These are phyloP conservation scores for Alloteropsis semialata DNA, from an alignment of 176 grass and related monocot species.

Conservation along the genomic window DNA sequence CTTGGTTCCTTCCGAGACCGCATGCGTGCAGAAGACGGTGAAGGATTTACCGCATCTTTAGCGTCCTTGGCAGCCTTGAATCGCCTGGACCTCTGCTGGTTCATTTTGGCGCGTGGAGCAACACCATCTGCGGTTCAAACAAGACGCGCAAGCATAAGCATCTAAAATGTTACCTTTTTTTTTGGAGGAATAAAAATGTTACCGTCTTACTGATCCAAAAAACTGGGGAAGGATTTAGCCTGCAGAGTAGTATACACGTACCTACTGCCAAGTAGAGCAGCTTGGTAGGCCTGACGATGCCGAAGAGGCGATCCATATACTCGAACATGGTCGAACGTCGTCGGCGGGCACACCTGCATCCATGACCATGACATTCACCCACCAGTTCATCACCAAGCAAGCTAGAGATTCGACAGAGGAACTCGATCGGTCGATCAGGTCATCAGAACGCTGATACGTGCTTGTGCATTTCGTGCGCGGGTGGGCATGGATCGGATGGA, in stretches of 20 bases:
- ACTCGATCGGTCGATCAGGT: not conserved
- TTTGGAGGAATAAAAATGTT: not conserved
- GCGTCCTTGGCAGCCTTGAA: conserved; percentile 61
- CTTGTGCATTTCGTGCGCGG: no score
- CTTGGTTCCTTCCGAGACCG: not conserved
- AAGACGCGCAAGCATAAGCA: no score
- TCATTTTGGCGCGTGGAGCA: conserved; percentile 81
- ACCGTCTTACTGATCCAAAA: not conserved
- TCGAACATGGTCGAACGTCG: conserved; percentile 64
- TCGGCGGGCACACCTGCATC: conserved; percentile 28
- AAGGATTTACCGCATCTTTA: conserved; percentile 36
- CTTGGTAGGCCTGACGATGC: conserved; percentile 48
- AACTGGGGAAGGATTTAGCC: not conserved
- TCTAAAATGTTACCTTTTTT: not conserved
- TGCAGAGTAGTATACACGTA: not conserved
- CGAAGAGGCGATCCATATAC: conserved; percentile 51
- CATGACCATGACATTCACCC: not conserved
- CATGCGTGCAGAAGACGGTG: not conserved
- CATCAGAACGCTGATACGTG: no score
- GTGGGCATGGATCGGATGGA: not conserved
- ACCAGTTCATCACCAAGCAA: not conserved
- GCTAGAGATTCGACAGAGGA: not conserved
- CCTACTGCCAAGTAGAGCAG: conserved; percentile 68
- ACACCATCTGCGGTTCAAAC: conserved; percentile 56
- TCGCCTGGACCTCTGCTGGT: conserved; percentile 59